These are phyloP conservation scores for Leccinum ochraceum DNA, from an alignment of 768 basidiomycete genomes.

Conservation along the genomic window DNA sequence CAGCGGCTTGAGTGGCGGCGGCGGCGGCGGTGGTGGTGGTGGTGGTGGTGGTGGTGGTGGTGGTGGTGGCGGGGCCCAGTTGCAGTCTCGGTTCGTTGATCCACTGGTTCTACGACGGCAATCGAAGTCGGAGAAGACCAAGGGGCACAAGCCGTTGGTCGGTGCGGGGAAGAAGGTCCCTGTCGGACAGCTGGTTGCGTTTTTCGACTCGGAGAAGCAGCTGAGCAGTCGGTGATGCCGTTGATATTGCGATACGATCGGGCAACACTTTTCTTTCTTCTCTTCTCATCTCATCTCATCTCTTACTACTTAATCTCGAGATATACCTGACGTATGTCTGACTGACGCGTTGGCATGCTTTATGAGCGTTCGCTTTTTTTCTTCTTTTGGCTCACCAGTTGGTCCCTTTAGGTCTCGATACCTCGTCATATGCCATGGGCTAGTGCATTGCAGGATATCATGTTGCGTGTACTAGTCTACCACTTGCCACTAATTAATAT, in stretches of 20 bases:
- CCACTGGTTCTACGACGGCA: slow-evolving; percentile 72
- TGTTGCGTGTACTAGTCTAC: slow-evolving; percentile 8
- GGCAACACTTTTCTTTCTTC: neutral
- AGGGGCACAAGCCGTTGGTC: slow-evolving; percentile 41
- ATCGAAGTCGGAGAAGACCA: slow-evolving; percentile 44
- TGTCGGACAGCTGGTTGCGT: slow-evolving; percentile 79
- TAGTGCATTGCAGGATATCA: neutral
- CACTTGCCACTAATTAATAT: neutral
- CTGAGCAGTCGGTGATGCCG: neutral
- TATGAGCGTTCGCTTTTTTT: neutral
- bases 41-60: neutral
- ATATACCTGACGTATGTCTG: slow-evolving; percentile 2
- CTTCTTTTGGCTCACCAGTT: neutral
- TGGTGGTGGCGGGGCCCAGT: slow-evolving; percentile 9
- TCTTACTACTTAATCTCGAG: neutral
- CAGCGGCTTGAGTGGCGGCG: neutral
- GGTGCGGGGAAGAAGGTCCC: slow-evolving; percentile 60
- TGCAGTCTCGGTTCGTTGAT: slow-evolving; percentile 63
- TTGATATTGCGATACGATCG: neutral
- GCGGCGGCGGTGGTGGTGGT: neutral
- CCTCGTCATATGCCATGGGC: neutral
- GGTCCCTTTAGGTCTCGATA: slow-evolving; percentile 1
- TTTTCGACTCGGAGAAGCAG: slow-evolving; percentile 57
- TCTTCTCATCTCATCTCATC: neutral
- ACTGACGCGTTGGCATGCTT: neutral